Percentiles rank a stretch among this genome's conserved stretches.
These are phyloP conservation scores for Phalaenopsis aphrodite DNA, from an alignment of 106 monocot genomes.

Conservation along the genomic window DNA sequence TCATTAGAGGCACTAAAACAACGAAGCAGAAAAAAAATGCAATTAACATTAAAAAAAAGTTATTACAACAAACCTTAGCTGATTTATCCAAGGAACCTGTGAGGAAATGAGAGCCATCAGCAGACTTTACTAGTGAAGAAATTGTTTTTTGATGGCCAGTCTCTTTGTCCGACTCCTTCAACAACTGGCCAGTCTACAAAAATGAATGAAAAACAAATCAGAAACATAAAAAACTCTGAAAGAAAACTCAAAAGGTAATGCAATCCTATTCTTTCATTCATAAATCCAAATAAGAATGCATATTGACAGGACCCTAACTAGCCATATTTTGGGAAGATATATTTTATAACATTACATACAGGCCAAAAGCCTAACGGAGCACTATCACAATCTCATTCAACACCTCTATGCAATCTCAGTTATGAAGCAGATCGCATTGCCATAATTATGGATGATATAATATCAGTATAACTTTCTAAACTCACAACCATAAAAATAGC, in stretches of 20 bases:
- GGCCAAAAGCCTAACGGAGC: neutral
- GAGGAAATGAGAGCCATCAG: slow-evolving; percentile 82
- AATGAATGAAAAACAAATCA: neutral
- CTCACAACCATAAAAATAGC: neutral
- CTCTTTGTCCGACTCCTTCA: slow-evolving; percentile 86
- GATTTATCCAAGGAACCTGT: slow-evolving; percentile 94
- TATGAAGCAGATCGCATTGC: neutral
- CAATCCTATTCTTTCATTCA: neutral
- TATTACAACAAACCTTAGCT: slow-evolving; percentile 50
- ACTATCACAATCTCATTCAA: no score
- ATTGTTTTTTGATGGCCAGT: slow-evolving; percentile 72
- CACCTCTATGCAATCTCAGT: neutral
- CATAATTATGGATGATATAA: neutral
- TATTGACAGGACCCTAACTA: neutral
- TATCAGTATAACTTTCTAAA: neutral
- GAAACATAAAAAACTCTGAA: neutral
- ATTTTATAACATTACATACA: no score
- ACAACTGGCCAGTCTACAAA: slow-evolving; percentile 66
- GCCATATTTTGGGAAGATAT: neutral
- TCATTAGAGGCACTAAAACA: neutral
- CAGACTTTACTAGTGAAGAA: slow-evolving; percentile 68
- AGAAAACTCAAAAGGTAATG: neutral
- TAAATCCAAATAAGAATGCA: neutral
- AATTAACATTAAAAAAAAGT: neutral
- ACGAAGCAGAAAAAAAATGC: neutral